A percentile compares a stretch with the other conserved stretches of the same genome.
These are phyloP conservation scores for Aspergillus chevalieri DNA, from an alignment of 2,329 filamentous ascomycete genomes.

Conservation along the genomic window DNA sequence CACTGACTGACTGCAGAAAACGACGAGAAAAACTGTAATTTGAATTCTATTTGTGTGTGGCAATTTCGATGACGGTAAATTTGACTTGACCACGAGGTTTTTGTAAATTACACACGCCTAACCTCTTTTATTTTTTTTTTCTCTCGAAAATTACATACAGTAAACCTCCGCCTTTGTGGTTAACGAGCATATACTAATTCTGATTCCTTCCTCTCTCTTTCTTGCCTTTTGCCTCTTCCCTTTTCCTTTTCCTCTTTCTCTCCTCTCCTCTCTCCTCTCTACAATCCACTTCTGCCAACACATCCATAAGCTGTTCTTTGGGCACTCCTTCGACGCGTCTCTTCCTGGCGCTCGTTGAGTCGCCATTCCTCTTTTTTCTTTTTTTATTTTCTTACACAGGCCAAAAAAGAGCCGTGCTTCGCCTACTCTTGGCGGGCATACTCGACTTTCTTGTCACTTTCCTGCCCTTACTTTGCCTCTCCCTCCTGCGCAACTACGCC, in stretches of 20 bases:
- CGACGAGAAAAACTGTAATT: conserved; percentile 3
- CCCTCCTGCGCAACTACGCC: conserved; percentile 19
- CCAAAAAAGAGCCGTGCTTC: conserved; percentile 10
- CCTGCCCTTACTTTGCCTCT: conserved; percentile 6
- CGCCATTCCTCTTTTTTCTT: conserved; percentile 11
- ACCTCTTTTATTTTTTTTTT: conserved; percentile 9
- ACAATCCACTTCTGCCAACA: conserved; percentile 14
- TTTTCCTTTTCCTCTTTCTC: conserved; percentile 1
- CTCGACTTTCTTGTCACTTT: conserved; percentile 9
- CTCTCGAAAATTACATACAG: conserved; percentile 6
- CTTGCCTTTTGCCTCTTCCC: not conserved
- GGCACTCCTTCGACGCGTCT: conserved; percentile 19
- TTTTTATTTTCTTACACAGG: conserved; percentile 14
- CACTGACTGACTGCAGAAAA: not conserved
- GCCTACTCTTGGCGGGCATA: conserved; percentile 19
- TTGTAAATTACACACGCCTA: no score
- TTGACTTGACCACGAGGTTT: not conserved
- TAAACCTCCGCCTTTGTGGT: no score
- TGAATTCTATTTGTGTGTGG: conserved; percentile 5
- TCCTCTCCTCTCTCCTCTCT: conserved; percentile 8
- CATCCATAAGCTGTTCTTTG: conserved; percentile 12
- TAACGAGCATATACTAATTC: not conserved
- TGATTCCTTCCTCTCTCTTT: conserved; percentile 8
- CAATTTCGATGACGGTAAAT: not conserved
- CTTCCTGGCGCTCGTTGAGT: conserved; percentile 24